Conservation (phyloP, 768 basidiomycete species). For the Suillus occidentalis region DNA sequence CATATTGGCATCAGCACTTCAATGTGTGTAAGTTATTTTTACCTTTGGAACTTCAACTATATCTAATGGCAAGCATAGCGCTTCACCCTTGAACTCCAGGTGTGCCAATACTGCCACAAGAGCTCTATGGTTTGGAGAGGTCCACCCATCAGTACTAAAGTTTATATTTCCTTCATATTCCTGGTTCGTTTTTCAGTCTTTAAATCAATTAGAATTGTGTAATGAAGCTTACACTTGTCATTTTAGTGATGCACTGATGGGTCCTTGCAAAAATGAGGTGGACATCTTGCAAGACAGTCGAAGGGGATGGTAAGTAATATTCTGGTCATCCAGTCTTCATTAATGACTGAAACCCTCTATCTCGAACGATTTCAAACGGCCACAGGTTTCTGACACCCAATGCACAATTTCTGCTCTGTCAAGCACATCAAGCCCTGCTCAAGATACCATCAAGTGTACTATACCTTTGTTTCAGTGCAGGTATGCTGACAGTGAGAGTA, state of each 20-base stretch:
- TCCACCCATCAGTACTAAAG: slow-evolving; percentile 40
- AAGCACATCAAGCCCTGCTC: not conserved
- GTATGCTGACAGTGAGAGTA: slow-evolving; percentile 31
- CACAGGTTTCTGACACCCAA: slow-evolving; percentile 23
- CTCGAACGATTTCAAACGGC: slow-evolving; percentile 23
- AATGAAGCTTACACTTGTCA: slow-evolving; percentile 5
- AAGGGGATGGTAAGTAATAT: slow-evolving; percentile 18
- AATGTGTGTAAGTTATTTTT: slow-evolving; percentile 3
- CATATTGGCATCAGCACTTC: not conserved
- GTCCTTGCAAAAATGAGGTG: slow-evolving; percentile 15
- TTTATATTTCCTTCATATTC: slow-evolving; percentile 26
- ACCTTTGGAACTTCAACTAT: slow-evolving; percentile 36
- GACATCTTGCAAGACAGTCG: slow-evolving; percentile 22
- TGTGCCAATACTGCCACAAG: slow-evolving; percentile 35
- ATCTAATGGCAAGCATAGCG: slow-evolving; percentile 33
- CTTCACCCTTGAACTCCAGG: slow-evolving; percentile 29
- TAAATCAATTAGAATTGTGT: not conserved
- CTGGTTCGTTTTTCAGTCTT: slow-evolving; percentile 1
- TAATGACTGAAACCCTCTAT: slow-evolving; percentile 22
- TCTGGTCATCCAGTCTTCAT: slow-evolving; percentile 19
- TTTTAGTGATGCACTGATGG: slow-evolving; percentile 13
- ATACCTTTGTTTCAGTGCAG: slow-evolving; percentile 20
- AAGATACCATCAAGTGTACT: not conserved
- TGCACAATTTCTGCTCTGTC: slow-evolving; percentile 22
- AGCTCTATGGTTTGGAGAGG: slow-evolving; percentile 35